phyloP scores from a whole-genome alignment of 495 filamentous ascomycete species.

The Podospora pseudocomata region DNA sequence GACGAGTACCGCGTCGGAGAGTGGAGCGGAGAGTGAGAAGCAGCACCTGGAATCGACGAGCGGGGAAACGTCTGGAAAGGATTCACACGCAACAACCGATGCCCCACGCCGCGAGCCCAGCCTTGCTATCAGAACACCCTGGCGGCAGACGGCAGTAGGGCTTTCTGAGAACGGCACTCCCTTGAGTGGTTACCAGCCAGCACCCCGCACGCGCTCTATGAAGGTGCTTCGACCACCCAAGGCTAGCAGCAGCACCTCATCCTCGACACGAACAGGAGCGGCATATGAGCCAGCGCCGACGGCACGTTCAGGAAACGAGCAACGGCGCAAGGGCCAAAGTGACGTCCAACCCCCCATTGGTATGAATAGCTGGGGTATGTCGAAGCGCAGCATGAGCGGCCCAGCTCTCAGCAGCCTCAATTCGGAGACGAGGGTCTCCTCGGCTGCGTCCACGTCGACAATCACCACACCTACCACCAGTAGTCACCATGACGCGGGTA shows the following conservation, averaged over 20 bases:
- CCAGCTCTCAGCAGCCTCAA: slow-evolving; percentile 12
- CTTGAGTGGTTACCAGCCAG: slow-evolving; percentile 56
- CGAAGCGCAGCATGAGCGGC: slow-evolving; percentile 36
- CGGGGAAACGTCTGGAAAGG: slow-evolving; percentile 31
- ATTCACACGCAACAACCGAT: slow-evolving; percentile 31
- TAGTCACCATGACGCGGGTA: slow-evolving; percentile 26
- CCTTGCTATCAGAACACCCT: slow-evolving; percentile 60
- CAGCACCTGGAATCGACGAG: slow-evolving; percentile 24
- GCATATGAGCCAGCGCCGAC: slow-evolving; percentile 44
- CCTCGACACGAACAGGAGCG: slow-evolving; percentile 43
- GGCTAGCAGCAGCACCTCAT: slow-evolving; percentile 40
- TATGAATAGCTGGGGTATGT: slow-evolving; percentile 35
- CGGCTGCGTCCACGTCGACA: background rate
- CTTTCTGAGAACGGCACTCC: slow-evolving; percentile 46
- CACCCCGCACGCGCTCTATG: slow-evolving; percentile 60
- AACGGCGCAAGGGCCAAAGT: slow-evolving; percentile 37
- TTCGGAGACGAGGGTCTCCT: slow-evolving; percentile 4
- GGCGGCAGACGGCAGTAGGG: slow-evolving; percentile 58
- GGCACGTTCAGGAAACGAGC: slow-evolving; percentile 36
- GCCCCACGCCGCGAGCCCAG: slow-evolving; percentile 44
- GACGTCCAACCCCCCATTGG: slow-evolving; percentile 25
- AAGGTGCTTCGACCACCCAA: slow-evolving; percentile 73
- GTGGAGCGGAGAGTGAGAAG: slow-evolving; percentile 39
- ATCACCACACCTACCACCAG: background rate
- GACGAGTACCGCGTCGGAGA: slow-evolving; percentile 39